Base-by-base conservation (phyloP, 495 filamentous ascomycete genomes). In the Aspergillus olivimuriae region DNA sequence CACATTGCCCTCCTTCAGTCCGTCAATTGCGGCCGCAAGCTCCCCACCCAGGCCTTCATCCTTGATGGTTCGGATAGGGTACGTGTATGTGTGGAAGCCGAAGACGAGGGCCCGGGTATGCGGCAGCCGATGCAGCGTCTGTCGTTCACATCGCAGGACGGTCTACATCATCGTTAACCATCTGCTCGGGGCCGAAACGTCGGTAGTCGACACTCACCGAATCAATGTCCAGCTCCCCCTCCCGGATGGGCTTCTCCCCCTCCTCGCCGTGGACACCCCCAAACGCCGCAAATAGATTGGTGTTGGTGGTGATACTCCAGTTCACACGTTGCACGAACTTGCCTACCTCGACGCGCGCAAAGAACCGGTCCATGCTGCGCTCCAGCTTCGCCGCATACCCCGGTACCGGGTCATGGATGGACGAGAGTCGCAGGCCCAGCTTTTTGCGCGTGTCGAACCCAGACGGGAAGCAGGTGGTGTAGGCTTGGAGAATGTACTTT, bases 31-130 rank as follows among this genome's bases (percentile, higher is more conserved):
- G 12, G 65, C 58, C 0, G 82, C 84, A 21, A 94, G 60, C 20
- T 80, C 74, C 55, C 78, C 72, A 0, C 78, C 80, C 3, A 74
- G 56, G 0, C 84, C 85, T 50, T 90, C 86, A 4, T 68, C 76
- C 61, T 81, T 87, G 46, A 95, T 72, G 14, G 83, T 69, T 12
- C 53, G 50, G 1, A 95, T 51, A 3, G 80, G 74, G 55, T 88
- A 89, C 28, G 81, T 57, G 61, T 89, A 92, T 8, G 85, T 92
- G 63, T 91, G 87, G 60, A 92, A 83, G 22, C 70, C 77, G 59
- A 94, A 91, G 1, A 91, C 66, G 7, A 91, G 51, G 1, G 84
- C 86, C 19, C 69, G 65, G 0, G 78, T 82, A 43, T 62, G 52
- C 0, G 86, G 84, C 19, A 92, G 60, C 4, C 89, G 76, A 63